These are phyloP conservation scores for Polytolypa hystricis DNA, from an alignment of 2,329 filamentous ascomycete species.

Conservation along the genomic window DNA sequence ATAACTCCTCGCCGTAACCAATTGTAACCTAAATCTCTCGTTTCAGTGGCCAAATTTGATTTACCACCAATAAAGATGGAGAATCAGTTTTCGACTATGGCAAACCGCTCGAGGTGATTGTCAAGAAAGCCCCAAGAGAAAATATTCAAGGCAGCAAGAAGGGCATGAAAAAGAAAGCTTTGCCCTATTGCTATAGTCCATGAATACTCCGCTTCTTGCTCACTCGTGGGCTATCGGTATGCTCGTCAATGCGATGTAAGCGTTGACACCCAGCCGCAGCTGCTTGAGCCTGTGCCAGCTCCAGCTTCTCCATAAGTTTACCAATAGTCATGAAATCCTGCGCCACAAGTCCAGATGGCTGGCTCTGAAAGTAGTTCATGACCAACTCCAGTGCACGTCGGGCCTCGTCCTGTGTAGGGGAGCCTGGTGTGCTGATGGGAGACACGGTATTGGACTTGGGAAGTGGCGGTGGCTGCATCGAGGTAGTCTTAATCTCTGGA, in stretches of 20 bases:
- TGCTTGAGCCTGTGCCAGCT: slow-evolving; percentile 47
- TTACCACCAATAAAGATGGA: background rate
- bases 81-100: background rate
- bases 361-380: slow-evolving; percentile 66
- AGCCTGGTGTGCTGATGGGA: slow-evolving; percentile 48
- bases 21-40: no score
- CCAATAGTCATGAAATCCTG: slow-evolving; percentile 69
- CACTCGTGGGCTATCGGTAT: slow-evolving; percentile 29
- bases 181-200: slow-evolving; percentile 25
- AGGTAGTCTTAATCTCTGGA: slow-evolving; percentile 32
- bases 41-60: background rate
- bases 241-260: slow-evolving; percentile 33
- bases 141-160: no score
- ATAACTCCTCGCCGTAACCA: background rate
- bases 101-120: background rate
- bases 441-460: slow-evolving; percentile 30
- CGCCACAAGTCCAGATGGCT: slow-evolving; percentile 59
- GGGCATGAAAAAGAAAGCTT: no score
- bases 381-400: slow-evolving; percentile 70
- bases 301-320: slow-evolving; percentile 76
- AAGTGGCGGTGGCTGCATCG: slow-evolving; percentile 29
- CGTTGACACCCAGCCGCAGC: slow-evolving; percentile 29
- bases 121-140: no score
- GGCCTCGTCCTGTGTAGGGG: slow-evolving; percentile 76
- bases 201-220: slow-evolving; percentile 38